phyloP scores from a whole-genome alignment of 257 asterid species.

The Rauvolfia tetraphylla region DNA sequence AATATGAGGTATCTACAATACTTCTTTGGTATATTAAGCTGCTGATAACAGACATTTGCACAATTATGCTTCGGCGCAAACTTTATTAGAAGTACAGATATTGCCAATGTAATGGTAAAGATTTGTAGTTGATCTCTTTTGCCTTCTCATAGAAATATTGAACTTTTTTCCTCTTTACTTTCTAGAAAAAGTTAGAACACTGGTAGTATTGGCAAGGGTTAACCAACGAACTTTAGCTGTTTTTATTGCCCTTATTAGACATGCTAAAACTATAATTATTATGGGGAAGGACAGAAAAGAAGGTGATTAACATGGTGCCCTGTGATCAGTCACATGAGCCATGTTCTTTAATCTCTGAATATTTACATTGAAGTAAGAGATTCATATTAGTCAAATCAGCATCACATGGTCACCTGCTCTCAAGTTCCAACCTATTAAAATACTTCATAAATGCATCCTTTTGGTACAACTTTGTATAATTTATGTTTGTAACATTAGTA shows the following conservation, averaged over 20 bases:
- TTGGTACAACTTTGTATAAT: neutral
- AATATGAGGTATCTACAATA: neutral
- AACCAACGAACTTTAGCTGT: slow-evolving; percentile 30
- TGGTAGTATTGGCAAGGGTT: neutral
- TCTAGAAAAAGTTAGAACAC: neutral
- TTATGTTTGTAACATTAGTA: neutral
- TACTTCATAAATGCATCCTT: neutral
- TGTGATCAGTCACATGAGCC: slow-evolving; percentile 29
- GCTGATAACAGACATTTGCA: neutral
- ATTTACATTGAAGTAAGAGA: slow-evolving; percentile 12
- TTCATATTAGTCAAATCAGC: slow-evolving; percentile 24
- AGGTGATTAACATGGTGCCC: slow-evolving; percentile 16
- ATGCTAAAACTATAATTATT: slow-evolving; percentile 9
- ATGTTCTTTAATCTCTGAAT: slow-evolving; percentile 25
- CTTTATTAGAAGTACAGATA: neutral
- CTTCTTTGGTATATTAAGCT: neutral
- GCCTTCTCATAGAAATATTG: neutral
- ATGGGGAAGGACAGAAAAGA: slow-evolving; percentile 14
- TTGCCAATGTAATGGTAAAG: neutral
- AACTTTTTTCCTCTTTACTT: neutral
- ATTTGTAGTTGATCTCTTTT: neutral
- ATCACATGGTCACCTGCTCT: slow-evolving; percentile 29
- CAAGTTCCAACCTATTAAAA: slow-evolving; percentile 7
- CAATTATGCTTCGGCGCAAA: neutral
- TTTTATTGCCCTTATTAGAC: slow-evolving; percentile 2